A percentile compares a stretch with the other conserved stretches of the same genome.
These are phyloP conservation scores for Colletotrichum spinosum DNA, from an alignment of 2,329 filamentous ascomycete genomes.

Conservation along the genomic window DNA sequence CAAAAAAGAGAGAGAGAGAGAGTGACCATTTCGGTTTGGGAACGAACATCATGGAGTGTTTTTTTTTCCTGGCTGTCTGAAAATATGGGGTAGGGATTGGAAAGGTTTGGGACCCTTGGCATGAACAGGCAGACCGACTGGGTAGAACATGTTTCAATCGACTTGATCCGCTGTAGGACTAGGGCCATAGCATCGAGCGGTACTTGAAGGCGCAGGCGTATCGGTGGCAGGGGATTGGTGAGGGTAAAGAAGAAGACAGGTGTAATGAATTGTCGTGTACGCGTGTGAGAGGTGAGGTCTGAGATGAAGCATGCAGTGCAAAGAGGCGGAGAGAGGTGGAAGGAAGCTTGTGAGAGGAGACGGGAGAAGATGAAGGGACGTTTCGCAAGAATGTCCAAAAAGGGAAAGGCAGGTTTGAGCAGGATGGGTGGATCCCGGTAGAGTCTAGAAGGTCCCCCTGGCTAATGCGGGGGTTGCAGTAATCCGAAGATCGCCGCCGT, in stretches of 20 bases:
- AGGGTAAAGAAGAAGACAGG: constrained; percentile 11
- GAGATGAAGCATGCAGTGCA: too few relatives aligned
- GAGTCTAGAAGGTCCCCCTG: constrained; percentile 26
- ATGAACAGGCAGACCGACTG: constrained; percentile 18
- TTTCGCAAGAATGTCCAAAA: constrained; percentile 42
- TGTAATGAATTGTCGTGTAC: constrained; percentile 3
- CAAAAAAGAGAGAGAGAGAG: not conserved
- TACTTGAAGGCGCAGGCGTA: not conserved
- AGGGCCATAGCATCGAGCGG: constrained; percentile 10
- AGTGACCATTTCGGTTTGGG: not conserved
- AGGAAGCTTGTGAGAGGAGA: constrained; percentile 10
- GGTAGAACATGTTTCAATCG: constrained; percentile 36
- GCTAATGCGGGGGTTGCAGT: constrained; percentile 33
- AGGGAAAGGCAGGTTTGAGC: constrained; percentile 31
- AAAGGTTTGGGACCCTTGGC: constrained; percentile 24
- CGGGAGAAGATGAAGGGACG: constrained; percentile 27
- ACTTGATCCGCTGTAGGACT: constrained; percentile 23
- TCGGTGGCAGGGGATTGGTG: constrained; percentile 1
- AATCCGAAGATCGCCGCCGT: constrained; percentile 33
- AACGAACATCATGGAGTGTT: not conserved
- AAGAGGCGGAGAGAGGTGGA: not conserved
- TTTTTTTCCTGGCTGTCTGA: not conserved
- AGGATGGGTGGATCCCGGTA: constrained; percentile 29
- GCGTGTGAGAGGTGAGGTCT: constrained; percentile 11
- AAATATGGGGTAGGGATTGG: constrained; percentile 13